These are phyloP conservation scores for Condylostoma magnum DNA, from an alignment of 169 alveolate species.

Conservation along the genomic window DNA sequence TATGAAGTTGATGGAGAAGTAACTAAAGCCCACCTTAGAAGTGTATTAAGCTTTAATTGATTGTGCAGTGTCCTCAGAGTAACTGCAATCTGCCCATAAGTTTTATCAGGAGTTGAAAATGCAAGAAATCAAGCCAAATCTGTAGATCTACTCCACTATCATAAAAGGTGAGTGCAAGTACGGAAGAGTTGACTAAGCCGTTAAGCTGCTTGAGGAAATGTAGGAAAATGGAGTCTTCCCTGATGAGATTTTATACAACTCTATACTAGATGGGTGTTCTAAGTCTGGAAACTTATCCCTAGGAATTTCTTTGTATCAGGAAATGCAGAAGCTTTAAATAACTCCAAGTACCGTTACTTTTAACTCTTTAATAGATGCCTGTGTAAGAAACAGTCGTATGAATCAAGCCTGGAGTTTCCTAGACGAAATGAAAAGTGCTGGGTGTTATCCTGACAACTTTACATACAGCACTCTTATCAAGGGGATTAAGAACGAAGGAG, in stretches of 20 bases:
- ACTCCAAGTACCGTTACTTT: not conserved
- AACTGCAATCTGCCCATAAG: conserved; percentile 34
- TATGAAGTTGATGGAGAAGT: conserved; percentile 65
- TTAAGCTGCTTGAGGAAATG: not conserved
- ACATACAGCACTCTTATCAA: conserved; percentile 41
- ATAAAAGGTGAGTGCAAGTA: not conserved
- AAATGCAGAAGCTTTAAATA: not conserved
- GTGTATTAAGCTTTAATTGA: conserved; percentile 92
- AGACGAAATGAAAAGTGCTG: conserved; percentile 43
- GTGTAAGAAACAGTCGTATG: conserved; percentile 17
- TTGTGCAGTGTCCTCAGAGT: conserved; percentile 87
- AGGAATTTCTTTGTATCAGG: not conserved
- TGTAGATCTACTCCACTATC: not conserved
- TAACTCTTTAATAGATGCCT: conserved; percentile 17
- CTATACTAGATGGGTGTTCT: conserved; percentile 48
- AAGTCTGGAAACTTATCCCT: not conserved
- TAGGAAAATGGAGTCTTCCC: not conserved
- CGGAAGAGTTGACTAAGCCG: not conserved
- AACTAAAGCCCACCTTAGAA: conserved; percentile 86
- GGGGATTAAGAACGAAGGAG: conserved; percentile 35
- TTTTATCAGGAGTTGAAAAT: not conserved
- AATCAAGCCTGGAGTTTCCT: conserved; percentile 26
- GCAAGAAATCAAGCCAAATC: not conserved
- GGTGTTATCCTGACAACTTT: conserved; percentile 63
- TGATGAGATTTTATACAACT: conserved; percentile 24